Conservation (phyloP, 352 stramenopile species). For the Phytophthora megakarya region DNA sequence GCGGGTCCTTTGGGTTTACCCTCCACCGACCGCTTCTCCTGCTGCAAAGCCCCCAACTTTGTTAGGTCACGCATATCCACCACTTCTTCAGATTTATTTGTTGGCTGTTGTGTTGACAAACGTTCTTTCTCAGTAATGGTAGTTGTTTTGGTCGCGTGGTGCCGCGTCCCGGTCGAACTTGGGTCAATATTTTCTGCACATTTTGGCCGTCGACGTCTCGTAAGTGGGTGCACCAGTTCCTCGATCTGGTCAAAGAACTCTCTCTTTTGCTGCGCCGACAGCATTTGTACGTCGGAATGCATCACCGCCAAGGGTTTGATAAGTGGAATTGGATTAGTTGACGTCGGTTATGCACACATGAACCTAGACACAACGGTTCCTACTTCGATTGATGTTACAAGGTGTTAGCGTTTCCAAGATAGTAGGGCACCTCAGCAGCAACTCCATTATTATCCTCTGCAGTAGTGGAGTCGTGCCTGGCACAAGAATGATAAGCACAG, state of each 20-base stretch:
- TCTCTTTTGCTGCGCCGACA: slow-evolving; percentile 46
- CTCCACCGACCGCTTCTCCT: slow-evolving; percentile 22
- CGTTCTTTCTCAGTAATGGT: slow-evolving; percentile 30
- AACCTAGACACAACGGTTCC: background rate
- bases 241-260: slow-evolving; percentile 56
- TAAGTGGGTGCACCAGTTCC: slow-evolving; percentile 36
- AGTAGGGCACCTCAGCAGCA: slow-evolving; percentile 1
- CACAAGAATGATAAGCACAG: slow-evolving; percentile 4
- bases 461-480: background rate
- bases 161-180: slow-evolving; percentile 26
- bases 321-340: slow-evolving; percentile 21
- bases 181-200: slow-evolving; percentile 9
- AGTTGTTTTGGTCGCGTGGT: background rate
- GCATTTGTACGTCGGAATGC: slow-evolving; percentile 28
- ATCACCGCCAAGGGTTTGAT: slow-evolving; percentile 24
- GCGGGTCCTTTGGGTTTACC: slow-evolving; percentile 29
- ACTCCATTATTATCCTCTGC: background rate
- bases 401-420: background rate
- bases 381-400: slow-evolving; percentile 20
- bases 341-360: no score
- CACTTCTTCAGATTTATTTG: slow-evolving; percentile 1
- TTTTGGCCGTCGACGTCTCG: slow-evolving; percentile 20
- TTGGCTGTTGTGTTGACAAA: slow-evolving; percentile 11
- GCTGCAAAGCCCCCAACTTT: slow-evolving; percentile 33
- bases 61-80: slow-evolving; percentile 32